Percentiles rank a stretch among this genome's conserved stretches.
Evolutionary conservation across 2,329 filamentous ascomycete species (phyloP).

Genomic region (Pestalotiopsis fici): DNA sequence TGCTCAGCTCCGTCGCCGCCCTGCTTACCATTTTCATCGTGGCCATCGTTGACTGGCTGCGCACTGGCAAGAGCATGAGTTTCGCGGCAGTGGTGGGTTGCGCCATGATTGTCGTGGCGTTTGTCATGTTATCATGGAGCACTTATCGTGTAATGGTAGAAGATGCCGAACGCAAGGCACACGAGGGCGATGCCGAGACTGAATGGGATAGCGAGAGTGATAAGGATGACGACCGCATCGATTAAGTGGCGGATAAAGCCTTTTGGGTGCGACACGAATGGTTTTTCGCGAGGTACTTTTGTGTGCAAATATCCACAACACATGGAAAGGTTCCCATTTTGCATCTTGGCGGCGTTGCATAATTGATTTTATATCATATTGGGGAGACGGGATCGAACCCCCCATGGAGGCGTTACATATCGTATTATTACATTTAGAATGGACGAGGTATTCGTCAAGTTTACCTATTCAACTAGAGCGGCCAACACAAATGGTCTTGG

Average conservation of each 20-base stretch:
- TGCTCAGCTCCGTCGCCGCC: conserved; percentile 88
- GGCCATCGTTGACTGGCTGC: conserved; percentile 84
- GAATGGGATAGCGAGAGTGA: conserved; percentile 47
- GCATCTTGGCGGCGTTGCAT: background rate
- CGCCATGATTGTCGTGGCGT: conserved; percentile 82
- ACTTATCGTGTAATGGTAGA: conserved; percentile 93
- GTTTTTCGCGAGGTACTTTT: background rate
- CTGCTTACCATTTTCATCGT: conserved; percentile 97
- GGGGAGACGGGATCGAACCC: no score
- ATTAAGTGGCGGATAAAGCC: background rate
- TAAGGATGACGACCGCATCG: conserved; percentile 32
- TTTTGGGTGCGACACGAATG: background rate
- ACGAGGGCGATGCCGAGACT: conserved; percentile 31
- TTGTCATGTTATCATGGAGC: conserved; percentile 84
- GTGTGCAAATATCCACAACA: background rate
- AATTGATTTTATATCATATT: background rate
- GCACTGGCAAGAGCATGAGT: conserved; percentile 77
- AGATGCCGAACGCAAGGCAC: conserved; percentile 63
- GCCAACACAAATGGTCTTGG: no score
- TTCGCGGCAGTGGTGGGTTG: conserved; percentile 80
- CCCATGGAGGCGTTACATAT: no score
- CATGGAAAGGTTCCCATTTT: background rate
- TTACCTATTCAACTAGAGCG: no score
- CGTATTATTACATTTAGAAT: no score
- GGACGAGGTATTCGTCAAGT: no score